These are phyloP conservation scores for Gnaphalium uliginosum DNA, from an alignment of 129 eudicot species.

Conservation along the genomic window DNA sequence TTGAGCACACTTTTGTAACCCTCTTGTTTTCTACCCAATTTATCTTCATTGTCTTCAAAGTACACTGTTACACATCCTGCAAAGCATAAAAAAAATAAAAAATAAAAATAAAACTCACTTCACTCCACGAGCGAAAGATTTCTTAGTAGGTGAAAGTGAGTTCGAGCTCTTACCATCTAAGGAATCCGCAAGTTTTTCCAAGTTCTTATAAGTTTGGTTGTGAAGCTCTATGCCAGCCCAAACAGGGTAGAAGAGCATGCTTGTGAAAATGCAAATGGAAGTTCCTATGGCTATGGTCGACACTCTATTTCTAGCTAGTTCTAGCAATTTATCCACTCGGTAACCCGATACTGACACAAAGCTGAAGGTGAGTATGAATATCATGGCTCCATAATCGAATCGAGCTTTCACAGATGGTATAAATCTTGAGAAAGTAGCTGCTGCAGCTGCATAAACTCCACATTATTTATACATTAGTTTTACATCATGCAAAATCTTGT, in stretches of 20 bases:
- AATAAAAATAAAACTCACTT: background rate
- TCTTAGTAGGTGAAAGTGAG: background rate
- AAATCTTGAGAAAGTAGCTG: conserved; percentile 78
- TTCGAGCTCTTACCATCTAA: conserved; percentile 54
- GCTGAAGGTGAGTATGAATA: conserved; percentile 89
- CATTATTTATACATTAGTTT: conserved; percentile 23
- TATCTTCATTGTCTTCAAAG: conserved; percentile 42
- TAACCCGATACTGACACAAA: conserved; percentile 81
- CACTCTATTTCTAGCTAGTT: conserved; percentile 63
- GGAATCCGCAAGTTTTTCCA: conserved; percentile 71
- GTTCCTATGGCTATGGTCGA: conserved; percentile 79
- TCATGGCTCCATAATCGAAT: conserved; percentile 82
- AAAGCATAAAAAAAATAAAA: conserved; percentile 1
- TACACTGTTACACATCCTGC: conserved; percentile 64
- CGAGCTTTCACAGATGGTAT: conserved; percentile 75
- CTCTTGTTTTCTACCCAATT: conserved; percentile 24
- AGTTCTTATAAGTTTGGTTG: conserved; percentile 50
- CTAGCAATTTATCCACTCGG: conserved; percentile 73
- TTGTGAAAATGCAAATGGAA: conserved; percentile 59
- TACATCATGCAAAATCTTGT: conserved; percentile 12
- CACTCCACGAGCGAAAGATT: background rate
- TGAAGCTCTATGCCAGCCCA: conserved; percentile 97
- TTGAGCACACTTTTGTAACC: conserved; percentile 73
- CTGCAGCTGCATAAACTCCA: conserved; percentile 53
- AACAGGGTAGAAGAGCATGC: conserved; percentile 71